A percentile compares a stretch with the other conserved stretches of the same genome.
phyloP scores from a whole-genome alignment of 441 rosid species.

The Brassica hybrid region DNA sequence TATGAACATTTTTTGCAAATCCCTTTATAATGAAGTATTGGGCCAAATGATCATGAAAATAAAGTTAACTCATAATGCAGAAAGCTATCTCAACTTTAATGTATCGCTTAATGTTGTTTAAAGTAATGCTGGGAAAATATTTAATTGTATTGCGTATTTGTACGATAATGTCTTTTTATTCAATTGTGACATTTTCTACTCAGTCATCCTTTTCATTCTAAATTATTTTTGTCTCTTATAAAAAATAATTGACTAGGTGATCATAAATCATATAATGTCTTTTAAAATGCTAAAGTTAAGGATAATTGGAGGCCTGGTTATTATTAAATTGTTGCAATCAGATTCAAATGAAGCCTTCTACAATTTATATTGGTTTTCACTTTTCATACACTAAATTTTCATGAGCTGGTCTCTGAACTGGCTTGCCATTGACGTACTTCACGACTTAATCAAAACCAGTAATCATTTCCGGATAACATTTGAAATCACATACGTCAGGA shows the following conservation, averaged over 20 bases:
- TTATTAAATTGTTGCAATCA: not conserved
- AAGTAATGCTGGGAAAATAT: not conserved
- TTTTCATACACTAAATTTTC: constrained; percentile 27
- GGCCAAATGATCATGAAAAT: not conserved
- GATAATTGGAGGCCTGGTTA: constrained; percentile 1
- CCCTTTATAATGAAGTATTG: not conserved
- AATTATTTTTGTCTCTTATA: not conserved
- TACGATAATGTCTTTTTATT: not conserved
- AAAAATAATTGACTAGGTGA: constrained; percentile 19
- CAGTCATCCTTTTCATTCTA: not conserved
- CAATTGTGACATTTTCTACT: not conserved
- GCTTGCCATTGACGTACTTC: constrained; percentile 33
- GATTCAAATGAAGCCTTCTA: constrained; percentile 11
- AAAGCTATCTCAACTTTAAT: not conserved
- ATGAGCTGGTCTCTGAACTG: constrained; percentile 46
- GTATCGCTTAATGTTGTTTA: constrained; percentile 3
- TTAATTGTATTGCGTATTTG: constrained; percentile 1
- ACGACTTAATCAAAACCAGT: constrained; percentile 33
- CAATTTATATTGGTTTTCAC: constrained; percentile 9
- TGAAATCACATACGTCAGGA: constrained; percentile 32
- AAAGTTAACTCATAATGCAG: not conserved
- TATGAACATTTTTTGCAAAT: not conserved
- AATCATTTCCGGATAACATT: constrained; percentile 5
- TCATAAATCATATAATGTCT: not conserved
- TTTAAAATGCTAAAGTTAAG: not conserved